Evolutionary conservation across 768 basidiomycete genomes (phyloP), one percentile per base, ranked within the genome.

Genomic region (Kwoniella sp.): DNA sequence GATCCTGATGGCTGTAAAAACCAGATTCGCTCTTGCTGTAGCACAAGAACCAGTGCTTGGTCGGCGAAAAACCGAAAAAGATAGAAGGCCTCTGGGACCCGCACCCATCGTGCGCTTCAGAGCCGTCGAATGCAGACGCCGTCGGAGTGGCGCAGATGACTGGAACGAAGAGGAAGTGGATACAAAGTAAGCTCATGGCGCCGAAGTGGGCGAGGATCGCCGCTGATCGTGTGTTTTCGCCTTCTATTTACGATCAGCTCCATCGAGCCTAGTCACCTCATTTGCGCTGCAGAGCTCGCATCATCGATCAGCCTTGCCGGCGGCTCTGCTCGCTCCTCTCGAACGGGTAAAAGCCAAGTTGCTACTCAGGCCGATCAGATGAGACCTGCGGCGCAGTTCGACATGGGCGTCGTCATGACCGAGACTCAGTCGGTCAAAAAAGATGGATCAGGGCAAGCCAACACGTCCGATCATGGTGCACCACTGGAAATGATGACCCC

Each of bases 11-110:
- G 32, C 32, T 27, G 32, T 19, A 6, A 19, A 46, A 8, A 22
- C 4, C 44, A 65, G 65, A 38, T 61, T 63, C 50, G 46, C 33
- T 5, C 51, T 67, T 3, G 49, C 50, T 11, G 46, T 67, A 15
- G 69, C 54, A 11, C 69, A 70, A 43, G 55, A 65, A 46, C 69
- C 69, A 10, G 43, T 67, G 22, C 43, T 57, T 17, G 69, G 69
- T 1, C 23, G 65, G 23, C 48, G 65, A 17, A 67, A 65, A 43
- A 67, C 63, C 7, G 69, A 70, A 22, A 70, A 70, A 44, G 69
- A 70, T 41, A 47, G 69, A 17, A 36, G 69, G 42, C 63, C 69
- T 12, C 33, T 70, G 8, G 65, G 65, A 15, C 69, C 64, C 33
- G 65, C 55, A 14, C 69, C 69, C 2, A 67, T 70, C 6, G 40